Evolutionary conservation across 371 early-diverging fungal genomes (phyloP).

Genomic region (Rhizopus stolonifer): DNA sequence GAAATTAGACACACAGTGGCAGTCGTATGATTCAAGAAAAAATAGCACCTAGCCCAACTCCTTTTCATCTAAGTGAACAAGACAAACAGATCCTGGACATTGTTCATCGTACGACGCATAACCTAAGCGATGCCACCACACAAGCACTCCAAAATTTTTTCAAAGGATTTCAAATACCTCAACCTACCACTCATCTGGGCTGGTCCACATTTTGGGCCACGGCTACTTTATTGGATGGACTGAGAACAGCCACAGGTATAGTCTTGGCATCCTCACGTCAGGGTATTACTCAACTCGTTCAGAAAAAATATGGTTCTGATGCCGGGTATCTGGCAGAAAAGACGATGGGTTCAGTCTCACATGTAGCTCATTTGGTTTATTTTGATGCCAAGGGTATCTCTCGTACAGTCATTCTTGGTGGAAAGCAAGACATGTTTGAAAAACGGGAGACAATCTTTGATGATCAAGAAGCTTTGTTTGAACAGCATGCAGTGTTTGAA

Average conservation of each 20-base stretch:
- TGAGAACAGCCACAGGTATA: conserved; percentile 29
- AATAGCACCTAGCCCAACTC: conserved; percentile 22
- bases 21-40: conserved; percentile 19
- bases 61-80: conserved; percentile 25
- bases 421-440: not conserved
- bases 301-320: conserved; percentile 39
- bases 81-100: conserved; percentile 30
- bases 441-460: not conserved
- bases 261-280: conserved; percentile 33
- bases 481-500: too few species aligned
- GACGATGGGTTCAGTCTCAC: conserved; percentile 26
- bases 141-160: conserved; percentile 27
- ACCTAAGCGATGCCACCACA: conserved; percentile 19
- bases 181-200: conserved; percentile 33
- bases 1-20: conserved; percentile 6
- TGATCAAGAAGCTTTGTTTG: too few species aligned
- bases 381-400: conserved; percentile 44
- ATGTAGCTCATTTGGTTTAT: conserved; percentile 31
- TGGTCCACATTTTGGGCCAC: conserved; percentile 35
- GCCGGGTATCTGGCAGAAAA: conserved; percentile 37
- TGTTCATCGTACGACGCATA: conserved; percentile 29
- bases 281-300: conserved; percentile 32
- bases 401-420: conserved; percentile 25
- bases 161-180: conserved; percentile 16
- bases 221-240: conserved; percentile 32